Evolutionary conservation across 1,284 basidiomycete genomes (phyloP), one percentile per base, ranked within the genome.

Genomic region (Testicularia cyperi): DNA sequence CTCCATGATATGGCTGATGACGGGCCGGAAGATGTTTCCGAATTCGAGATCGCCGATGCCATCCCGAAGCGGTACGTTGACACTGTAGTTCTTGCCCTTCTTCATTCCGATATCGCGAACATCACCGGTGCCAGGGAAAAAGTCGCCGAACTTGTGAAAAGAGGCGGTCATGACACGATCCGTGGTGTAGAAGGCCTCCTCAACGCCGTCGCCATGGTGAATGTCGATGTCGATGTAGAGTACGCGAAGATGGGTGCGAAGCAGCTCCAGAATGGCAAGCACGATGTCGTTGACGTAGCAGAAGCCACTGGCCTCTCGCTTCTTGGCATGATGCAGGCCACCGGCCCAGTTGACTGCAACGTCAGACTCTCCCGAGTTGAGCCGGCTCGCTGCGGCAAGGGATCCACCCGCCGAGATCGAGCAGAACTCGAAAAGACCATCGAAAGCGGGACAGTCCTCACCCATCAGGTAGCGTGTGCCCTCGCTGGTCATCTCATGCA

Each of bases 211-310:
- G 6, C 94, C 94, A 70, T 98, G 94, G 77, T 97, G 94, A 45
- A 92, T 91, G 78, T 98, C 94, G 46, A 98, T 94, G 78, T 98
- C 94, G 75, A 98, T 88, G 78, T 98, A 98, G 19, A 98, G 81
- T 2, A 98, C 92, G 44, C 95, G 87, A 0, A 88, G 84, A 71
- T 83, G 82, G 55, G 80, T 80, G 15, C 81, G 53, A 13, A 77
- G 44, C 20, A 77, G 62, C 58, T 77, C 73, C 26, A 74, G 60
- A 27, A 76, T 75, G 19, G 67, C 70, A 3, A 76, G 56, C 5
- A 71, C 65, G 25, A 68, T 80, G 63, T 94, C 92, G 78, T 98
- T 97, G 77, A 95, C 86, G 79, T 96, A 97, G 81, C 92, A 97
- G 80, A 97, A 96, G 6, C 92, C 92, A 19, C 86, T 88, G 0